Conservation (phyloP, 805 yeast species). For the Wickerhamomyces mucosus region DNA sequence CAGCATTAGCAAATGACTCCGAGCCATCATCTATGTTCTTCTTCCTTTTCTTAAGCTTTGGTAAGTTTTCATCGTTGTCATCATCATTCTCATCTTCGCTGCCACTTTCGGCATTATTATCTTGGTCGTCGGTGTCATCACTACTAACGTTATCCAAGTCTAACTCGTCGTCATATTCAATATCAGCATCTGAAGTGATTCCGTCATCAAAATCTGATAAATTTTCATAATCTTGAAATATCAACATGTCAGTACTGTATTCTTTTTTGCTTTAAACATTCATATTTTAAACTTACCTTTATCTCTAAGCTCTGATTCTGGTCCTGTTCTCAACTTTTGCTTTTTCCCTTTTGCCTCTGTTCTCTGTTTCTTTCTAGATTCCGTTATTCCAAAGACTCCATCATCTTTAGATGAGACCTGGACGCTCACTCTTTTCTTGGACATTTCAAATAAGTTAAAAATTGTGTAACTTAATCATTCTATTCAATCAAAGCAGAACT, state of each 20-base stretch:
- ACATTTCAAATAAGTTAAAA: slow-evolving; percentile 11
- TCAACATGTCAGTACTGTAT: too few species aligned
- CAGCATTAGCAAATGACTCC: slow-evolving; percentile 69
- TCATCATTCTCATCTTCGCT: slow-evolving; percentile 21
- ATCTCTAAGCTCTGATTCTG: slow-evolving; percentile 1
- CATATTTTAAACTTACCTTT: neutral
- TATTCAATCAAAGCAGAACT: too few species aligned
- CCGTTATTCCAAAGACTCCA: too few species aligned
- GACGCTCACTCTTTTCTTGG: slow-evolving; percentile 14
- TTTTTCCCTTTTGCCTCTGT: neutral
- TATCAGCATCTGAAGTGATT: slow-evolving; percentile 4
- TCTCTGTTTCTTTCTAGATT: too few species aligned
- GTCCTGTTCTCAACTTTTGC: neutral
- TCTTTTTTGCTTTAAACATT: neutral
- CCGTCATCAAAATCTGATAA: slow-evolving; percentile 1
- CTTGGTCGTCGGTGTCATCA: slow-evolving; percentile 11
- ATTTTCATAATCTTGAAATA: neutral
- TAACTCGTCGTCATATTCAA: slow-evolving; percentile 5
- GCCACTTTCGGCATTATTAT: slow-evolving; percentile 12
- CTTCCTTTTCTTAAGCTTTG: slow-evolving; percentile 43
- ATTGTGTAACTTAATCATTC: too few species aligned
- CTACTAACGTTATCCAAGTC: slow-evolving; percentile 6
- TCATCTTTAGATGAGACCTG: slow-evolving; percentile 8
- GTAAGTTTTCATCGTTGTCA: slow-evolving; percentile 30
- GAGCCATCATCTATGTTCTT: slow-evolving; percentile 62